These are phyloP conservation scores for Starmerella apis DNA, from an alignment of 805 yeast genomes.

Conservation along the genomic window DNA sequence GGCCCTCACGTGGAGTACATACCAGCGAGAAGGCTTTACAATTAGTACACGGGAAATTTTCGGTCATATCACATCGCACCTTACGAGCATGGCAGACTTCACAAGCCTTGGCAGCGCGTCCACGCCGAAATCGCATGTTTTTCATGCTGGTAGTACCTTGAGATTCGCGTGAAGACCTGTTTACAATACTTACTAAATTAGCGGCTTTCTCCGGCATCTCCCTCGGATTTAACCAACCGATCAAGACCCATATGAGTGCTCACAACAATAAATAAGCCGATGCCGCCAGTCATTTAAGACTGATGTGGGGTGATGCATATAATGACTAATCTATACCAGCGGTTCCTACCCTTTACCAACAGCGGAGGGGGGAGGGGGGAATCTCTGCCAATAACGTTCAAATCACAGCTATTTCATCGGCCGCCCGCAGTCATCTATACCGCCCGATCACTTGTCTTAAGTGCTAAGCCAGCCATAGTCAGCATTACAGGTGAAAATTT, in stretches of 20 bases:
- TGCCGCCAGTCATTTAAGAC: too few species aligned
- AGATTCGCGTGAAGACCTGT: not conserved
- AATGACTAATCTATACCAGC: too few species aligned
- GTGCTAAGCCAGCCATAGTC: too few species aligned
- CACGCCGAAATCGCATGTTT: constrained; percentile 30
- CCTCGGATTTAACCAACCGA: not conserved
- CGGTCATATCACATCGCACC: constrained; percentile 55
- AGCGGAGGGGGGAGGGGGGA: too few species aligned
- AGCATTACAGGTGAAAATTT: too few species aligned
- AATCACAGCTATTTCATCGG: too few species aligned
- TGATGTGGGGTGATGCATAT: too few species aligned
- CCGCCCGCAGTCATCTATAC: too few species aligned
- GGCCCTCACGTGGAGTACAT: constrained; percentile 50
- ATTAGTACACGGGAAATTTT: constrained; percentile 52
- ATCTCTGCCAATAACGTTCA: too few species aligned
- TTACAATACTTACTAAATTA: not conserved
- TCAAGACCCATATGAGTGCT: not conserved
- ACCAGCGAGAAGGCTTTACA: constrained; percentile 64
- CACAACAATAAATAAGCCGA: not conserved
- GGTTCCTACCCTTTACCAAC: too few species aligned
- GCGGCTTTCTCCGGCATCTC: constrained; percentile 2
- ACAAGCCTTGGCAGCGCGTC: constrained; percentile 64
- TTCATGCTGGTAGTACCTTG: constrained; percentile 4
- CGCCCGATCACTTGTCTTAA: too few species aligned
- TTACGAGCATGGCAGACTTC: constrained; percentile 67